These are phyloP conservation scores for Botrytis cinerea DNA, from an alignment of 2,329 filamentous ascomycete species.

Conservation along the genomic window DNA sequence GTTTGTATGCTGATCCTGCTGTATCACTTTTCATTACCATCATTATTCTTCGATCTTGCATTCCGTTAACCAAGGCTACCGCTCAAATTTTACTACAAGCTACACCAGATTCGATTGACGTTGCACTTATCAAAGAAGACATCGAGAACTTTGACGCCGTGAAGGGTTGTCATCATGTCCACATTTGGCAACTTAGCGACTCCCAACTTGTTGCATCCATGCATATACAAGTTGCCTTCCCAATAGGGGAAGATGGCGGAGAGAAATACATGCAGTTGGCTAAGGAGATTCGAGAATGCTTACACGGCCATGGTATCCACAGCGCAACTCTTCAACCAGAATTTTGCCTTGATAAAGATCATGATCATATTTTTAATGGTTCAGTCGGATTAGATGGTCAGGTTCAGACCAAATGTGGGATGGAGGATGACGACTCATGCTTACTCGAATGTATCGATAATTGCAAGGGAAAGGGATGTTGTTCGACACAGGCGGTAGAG, in stretches of 20 bases:
- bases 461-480: conserved; percentile 42
- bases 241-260: conserved; percentile 77
- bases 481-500: conserved; percentile 33
- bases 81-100: conserved; percentile 91
- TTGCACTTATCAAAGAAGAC: conserved; percentile 90
- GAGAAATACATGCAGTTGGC: conserved; percentile 90
- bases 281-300: conserved; percentile 77
- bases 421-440: conserved; percentile 38
- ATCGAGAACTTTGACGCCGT: conserved; percentile 84
- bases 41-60: conserved; percentile 71
- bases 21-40: conserved; percentile 94
- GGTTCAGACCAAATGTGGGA: conserved; percentile 33
- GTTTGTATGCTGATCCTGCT: conserved; percentile 84
- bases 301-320: conserved; percentile 95
- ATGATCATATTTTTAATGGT: conserved; percentile 35
- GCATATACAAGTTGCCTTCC: conserved; percentile 89
- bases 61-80: conserved; percentile 77
- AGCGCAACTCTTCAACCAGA: conserved; percentile 97
- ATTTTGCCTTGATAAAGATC: conserved; percentile 59
- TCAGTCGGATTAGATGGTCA: conserved; percentile 36
- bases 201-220: conserved; percentile 91
- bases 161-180: conserved; percentile 88
- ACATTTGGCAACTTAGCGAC: conserved; percentile 97
- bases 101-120: conserved; percentile 82
- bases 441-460: conserved; percentile 42